phyloP scores from a whole-genome alignment of 2,329 filamentous ascomycete genomes.

The Trichoderma sp. region DNA sequence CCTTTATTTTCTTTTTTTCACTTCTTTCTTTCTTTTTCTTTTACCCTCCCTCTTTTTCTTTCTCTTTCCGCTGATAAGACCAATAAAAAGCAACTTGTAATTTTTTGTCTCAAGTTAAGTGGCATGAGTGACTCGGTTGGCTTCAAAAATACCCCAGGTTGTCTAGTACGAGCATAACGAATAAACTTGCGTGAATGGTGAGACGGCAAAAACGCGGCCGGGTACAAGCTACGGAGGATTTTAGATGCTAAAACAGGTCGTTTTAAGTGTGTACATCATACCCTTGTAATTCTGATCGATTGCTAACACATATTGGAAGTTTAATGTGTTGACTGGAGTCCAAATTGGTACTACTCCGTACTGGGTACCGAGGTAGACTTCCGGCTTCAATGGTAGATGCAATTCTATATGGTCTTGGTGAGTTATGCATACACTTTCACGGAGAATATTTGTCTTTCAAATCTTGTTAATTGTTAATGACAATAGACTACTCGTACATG shows the following conservation, averaged over 20 bases:
- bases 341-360: neutral
- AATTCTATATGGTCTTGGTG: too few relatives aligned
- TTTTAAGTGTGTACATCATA: neutral
- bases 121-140: neutral
- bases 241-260: neutral
- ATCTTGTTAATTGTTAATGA: neutral
- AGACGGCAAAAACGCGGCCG: neutral
- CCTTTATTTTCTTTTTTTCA: too few relatives aligned
- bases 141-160: neutral
- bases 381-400: neutral
- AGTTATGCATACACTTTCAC: too few relatives aligned
- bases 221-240: neutral
- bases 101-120: neutral
- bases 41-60: neutral
- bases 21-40: neutral
- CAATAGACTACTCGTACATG: neutral
- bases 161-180: neutral
- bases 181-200: neutral
- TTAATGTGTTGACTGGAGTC: neutral
- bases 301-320: neutral
- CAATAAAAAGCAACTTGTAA: slow-evolving; percentile 8
- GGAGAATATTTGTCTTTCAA: neutral
- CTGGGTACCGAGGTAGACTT: neutral
- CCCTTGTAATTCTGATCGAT: neutral
- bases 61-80: neutral